Conservation (phyloP, 2,329 filamentous ascomycete genomes). For the Neonectria ditissima region DNA sequence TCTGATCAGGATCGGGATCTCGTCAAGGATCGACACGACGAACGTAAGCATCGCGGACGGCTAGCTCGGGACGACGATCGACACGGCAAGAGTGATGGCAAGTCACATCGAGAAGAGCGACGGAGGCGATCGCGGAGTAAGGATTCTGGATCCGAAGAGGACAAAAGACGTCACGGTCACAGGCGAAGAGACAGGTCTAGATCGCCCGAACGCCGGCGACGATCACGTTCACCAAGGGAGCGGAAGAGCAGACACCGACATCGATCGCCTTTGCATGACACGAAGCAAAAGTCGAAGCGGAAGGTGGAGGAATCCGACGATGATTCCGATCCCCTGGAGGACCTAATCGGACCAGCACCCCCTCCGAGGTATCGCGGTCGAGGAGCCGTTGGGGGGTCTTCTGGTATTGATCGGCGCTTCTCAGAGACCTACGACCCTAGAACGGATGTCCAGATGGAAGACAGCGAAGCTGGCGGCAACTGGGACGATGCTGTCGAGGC, state of each 20-base stretch:
- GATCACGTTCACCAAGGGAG: conserved; percentile 50
- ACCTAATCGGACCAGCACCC: conserved; percentile 80
- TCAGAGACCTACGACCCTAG: conserved; percentile 71
- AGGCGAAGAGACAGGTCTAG: conserved; percentile 40
- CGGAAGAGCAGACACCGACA: conserved; percentile 49
- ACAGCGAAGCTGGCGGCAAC: conserved; percentile 65
- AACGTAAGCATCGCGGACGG: conserved; percentile 41
- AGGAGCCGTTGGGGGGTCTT: conserved; percentile 70
- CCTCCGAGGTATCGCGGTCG: conserved; percentile 71
- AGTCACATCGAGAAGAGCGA: conserved; percentile 29
- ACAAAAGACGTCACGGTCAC: conserved; percentile 31
- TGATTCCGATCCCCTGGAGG: conserved; percentile 78
- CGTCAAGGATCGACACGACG: conserved; percentile 33
- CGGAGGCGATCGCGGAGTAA: conserved; percentile 35
- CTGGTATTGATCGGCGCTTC: conserved; percentile 85
- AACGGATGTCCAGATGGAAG: conserved; percentile 66
- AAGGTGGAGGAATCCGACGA: conserved; percentile 22
- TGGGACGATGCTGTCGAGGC: conserved; percentile 87
- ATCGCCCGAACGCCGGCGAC: conserved; percentile 43
- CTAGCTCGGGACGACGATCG: conserved; percentile 39
- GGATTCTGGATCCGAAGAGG: conserved; percentile 27
- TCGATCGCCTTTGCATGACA: conserved; percentile 43
- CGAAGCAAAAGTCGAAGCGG: conserved; percentile 30
- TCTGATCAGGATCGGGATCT: conserved; percentile 37
- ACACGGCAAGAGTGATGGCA: conserved; percentile 34